Evolutionary conservation across 2,329 filamentous ascomycete genomes (phyloP).

Genomic region (Ophiostoma angusticollis): DNA sequence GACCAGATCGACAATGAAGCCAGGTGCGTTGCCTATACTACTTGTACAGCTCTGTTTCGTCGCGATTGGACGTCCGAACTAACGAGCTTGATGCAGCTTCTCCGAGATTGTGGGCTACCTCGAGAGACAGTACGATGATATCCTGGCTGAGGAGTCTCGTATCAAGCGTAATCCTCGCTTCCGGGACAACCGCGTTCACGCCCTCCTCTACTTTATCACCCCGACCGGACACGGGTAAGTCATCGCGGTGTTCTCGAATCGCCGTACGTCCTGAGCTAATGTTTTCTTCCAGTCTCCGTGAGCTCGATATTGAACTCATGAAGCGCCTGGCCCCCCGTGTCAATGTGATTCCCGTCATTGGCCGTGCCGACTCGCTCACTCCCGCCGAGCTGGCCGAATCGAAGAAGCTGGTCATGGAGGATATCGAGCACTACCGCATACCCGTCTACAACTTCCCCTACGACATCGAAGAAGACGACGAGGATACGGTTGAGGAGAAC

Average conservation of each 20-base stretch:
- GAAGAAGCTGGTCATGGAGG: slow-evolving; percentile 99
- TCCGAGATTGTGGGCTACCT: slow-evolving; percentile 96
- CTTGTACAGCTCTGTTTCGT: no score
- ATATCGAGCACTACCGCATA: slow-evolving; percentile 99
- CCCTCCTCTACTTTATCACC: slow-evolving; percentile 97
- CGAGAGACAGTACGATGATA: slow-evolving; percentile 98
- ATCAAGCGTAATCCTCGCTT: slow-evolving; percentile 99
- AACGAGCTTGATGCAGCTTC: no score
- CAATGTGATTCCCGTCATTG: slow-evolving; percentile 98
- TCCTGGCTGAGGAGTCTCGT: slow-evolving; percentile 96
- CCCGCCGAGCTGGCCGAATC: slow-evolving; percentile 94
- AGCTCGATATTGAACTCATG: slow-evolving; percentile 99
- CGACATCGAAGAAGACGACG: slow-evolving; percentile 98
- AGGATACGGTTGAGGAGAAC: slow-evolving; percentile 98
- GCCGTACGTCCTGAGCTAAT: not conserved
- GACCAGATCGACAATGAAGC: slow-evolving; percentile 99
- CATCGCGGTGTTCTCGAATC: not conserved
- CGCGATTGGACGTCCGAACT: no score
- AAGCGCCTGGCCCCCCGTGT: slow-evolving; percentile 95
- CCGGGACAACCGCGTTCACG: slow-evolving; percentile 97
- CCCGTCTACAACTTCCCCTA: slow-evolving; percentile 99
- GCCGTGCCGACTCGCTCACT: slow-evolving; percentile 94
- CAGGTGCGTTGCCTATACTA: slow-evolving; percentile 49
- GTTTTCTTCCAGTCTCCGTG: slow-evolving; percentile 57
- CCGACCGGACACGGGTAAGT: slow-evolving; percentile 86